These are phyloP conservation scores for Microbotryum scabiosae DNA, from an alignment of 1,284 basidiomycete genomes.

Conservation along the genomic window DNA sequence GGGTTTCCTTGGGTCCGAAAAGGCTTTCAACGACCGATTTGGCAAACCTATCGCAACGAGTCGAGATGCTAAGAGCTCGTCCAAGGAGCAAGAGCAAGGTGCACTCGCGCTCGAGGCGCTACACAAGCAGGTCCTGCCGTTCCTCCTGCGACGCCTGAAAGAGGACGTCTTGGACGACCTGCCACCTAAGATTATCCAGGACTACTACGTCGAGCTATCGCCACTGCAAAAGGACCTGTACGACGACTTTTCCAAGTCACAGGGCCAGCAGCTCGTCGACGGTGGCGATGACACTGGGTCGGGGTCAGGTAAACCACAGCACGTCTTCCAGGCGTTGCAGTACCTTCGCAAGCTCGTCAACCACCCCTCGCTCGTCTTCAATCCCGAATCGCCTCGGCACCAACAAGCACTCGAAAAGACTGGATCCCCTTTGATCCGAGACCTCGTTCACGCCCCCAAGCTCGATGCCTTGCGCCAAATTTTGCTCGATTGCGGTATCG, in stretches of 20 bases:
- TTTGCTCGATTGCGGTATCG: slow-evolving; percentile 89
- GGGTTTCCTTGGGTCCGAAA: slow-evolving; percentile 89
- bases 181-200: slow-evolving; percentile 99
- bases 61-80: slow-evolving; percentile 76
- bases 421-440: slow-evolving; percentile 43
- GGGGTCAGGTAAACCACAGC: slow-evolving; percentile 54
- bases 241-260: slow-evolving; percentile 81
- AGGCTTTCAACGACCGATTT: slow-evolving; percentile 92
- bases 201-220: slow-evolving; percentile 97
- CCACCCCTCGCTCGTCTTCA: slow-evolving; percentile 83
- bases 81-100: slow-evolving; percentile 88
- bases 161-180: slow-evolving; percentile 95
- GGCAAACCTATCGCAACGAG: slow-evolving; percentile 93
- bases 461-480: slow-evolving; percentile 85
- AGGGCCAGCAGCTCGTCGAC: slow-evolving; percentile 42
- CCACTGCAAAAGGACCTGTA: slow-evolving; percentile 87
- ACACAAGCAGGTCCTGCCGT: slow-evolving; percentile 98
- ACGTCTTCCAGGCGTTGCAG: slow-evolving; percentile 93
- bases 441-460: slow-evolving; percentile 90
- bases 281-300: slow-evolving; percentile 44
- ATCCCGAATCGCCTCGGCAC: slow-evolving; percentile 54
- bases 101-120: slow-evolving; percentile 87
- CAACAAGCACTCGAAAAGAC: slow-evolving; percentile 53
- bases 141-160: slow-evolving; percentile 89
- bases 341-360: slow-evolving; percentile 97